Conservation (phyloP, 2,329 filamentous ascomycete genomes). For the Sphaerulina populicola region DNA sequence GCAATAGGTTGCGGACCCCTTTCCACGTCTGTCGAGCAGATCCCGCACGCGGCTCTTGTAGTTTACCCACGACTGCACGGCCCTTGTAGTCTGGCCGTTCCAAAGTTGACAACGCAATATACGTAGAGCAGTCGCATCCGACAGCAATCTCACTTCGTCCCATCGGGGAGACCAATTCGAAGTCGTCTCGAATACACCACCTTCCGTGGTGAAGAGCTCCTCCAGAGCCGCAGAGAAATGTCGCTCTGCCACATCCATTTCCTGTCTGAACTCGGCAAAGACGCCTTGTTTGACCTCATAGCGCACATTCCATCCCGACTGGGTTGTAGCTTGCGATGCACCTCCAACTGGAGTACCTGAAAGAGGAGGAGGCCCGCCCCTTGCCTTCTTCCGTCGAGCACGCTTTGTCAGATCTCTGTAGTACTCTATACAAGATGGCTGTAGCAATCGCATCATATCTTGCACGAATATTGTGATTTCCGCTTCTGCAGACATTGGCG, state of each 20-base stretch:
- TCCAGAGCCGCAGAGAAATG: constrained; percentile 86
- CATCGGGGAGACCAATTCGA: constrained; percentile 84
- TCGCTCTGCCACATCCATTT: constrained; percentile 77
- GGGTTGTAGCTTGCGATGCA: constrained; percentile 75
- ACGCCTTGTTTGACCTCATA: constrained; percentile 92
- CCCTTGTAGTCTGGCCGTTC: constrained; percentile 67
- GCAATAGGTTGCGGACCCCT: constrained; percentile 79
- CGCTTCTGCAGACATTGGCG: constrained; percentile 59
- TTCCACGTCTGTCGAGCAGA: constrained; percentile 72
- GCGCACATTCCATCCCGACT: constrained; percentile 82
- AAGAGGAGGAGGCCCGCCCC: constrained; percentile 67
- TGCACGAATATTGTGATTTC: constrained; percentile 68
- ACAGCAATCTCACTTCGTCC: constrained; percentile 82
- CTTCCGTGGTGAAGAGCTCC: constrained; percentile 66
- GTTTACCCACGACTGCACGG: constrained; percentile 68
- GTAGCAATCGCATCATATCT: constrained; percentile 63
- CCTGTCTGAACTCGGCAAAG: constrained; percentile 86
- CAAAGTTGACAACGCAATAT: constrained; percentile 75
- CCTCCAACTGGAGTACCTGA: constrained; percentile 74
- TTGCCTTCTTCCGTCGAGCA: constrained; percentile 74
- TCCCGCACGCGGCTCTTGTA: constrained; percentile 68
- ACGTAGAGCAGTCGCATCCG: constrained; percentile 72
- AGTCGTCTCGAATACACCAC: constrained; percentile 68
- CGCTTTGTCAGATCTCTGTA: constrained; percentile 93
- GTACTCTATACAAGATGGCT: constrained; percentile 72